Conservation (phyloP, 306 rosid species). For the Trifolium dubium region DNA sequence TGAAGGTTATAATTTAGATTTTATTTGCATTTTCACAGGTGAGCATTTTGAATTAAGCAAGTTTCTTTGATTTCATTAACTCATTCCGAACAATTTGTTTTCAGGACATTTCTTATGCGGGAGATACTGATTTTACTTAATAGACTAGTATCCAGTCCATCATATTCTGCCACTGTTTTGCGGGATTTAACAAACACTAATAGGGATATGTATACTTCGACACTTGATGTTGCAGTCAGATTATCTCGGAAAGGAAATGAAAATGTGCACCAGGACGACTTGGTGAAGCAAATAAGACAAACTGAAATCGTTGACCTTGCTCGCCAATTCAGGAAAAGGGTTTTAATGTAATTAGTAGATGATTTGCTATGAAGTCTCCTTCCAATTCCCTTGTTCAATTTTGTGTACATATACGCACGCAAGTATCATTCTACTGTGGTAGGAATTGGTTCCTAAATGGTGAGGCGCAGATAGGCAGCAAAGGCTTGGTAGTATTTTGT, state of each 20-base stretch:
- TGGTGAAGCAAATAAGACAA: constrained; percentile 56
- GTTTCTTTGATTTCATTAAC: constrained; percentile 7
- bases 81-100: constrained; percentile 31
- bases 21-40: constrained; percentile 5
- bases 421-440: constrained; percentile 17
- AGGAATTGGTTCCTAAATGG: constrained; percentile 16
- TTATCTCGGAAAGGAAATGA: constrained; percentile 57
- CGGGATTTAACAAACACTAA: constrained; percentile 49
- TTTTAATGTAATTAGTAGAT: constrained; percentile 66
- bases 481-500: constrained; percentile 21
- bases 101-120: constrained; percentile 84
- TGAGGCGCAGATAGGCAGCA: constrained; percentile 33
- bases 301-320: constrained; percentile 78
- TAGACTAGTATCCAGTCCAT: constrained; percentile 73
- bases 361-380: constrained; percentile 34
- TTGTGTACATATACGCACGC: constrained; percentile 38
- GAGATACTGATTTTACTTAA: constrained; percentile 87
- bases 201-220: constrained; percentile 75
- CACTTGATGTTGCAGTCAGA: constrained; percentile 71
- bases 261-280: constrained; percentile 45
- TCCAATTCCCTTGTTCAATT: background rate
- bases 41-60: constrained; percentile 10
- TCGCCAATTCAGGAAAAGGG: constrained; percentile 68
- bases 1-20: background rate
- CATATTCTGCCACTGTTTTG: constrained; percentile 64